Evolutionary conservation across 805 yeast genomes (phyloP).

Genomic region (Wickerhamiella kurtzmanii): DNA sequence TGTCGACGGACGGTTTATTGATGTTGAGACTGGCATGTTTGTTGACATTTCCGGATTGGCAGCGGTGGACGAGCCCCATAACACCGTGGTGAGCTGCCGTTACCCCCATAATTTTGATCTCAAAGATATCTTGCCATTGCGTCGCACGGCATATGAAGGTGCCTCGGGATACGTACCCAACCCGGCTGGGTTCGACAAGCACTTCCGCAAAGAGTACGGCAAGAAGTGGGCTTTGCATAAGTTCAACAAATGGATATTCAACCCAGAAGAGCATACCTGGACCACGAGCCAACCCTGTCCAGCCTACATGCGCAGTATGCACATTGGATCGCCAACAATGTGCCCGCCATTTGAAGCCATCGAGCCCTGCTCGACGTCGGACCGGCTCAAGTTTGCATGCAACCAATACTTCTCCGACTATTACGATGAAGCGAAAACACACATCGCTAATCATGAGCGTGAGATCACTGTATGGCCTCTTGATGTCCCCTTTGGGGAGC

Average conservation of each 20-base stretch:
- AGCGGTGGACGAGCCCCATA: slow-evolving; percentile 18
- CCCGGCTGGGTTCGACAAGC: slow-evolving; percentile 22
- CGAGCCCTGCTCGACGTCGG: not conserved
- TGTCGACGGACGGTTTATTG: slow-evolving; percentile 47
- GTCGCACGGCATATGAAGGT: slow-evolving; percentile 46
- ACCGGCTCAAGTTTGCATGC: slow-evolving; percentile 10
- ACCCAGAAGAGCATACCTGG: slow-evolving; percentile 10
- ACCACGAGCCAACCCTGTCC: not conserved
- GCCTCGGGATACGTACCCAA: slow-evolving; percentile 34
- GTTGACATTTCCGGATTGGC: slow-evolving; percentile 44
- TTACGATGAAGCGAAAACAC: slow-evolving; percentile 6
- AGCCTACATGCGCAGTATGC: not conserved
- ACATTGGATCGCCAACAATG: not conserved
- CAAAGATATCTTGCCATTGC: slow-evolving; percentile 40
- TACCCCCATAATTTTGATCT: slow-evolving; percentile 40
- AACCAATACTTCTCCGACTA: slow-evolving; percentile 7
- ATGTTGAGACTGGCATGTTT: slow-evolving; percentile 47
- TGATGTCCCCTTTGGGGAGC: not conserved
- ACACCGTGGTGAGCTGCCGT: slow-evolving; percentile 32
- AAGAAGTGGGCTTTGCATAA: not conserved
- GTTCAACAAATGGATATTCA: slow-evolving; percentile 4
- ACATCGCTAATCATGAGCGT: slow-evolving; percentile 2
- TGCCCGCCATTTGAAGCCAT: not conserved
- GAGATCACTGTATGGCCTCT: slow-evolving; percentile 4
- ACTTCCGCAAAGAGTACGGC: slow-evolving; percentile 29